phyloP scores from a whole-genome alignment of 179 eudicot genomes.

The Vitellaria paradoxa region DNA sequence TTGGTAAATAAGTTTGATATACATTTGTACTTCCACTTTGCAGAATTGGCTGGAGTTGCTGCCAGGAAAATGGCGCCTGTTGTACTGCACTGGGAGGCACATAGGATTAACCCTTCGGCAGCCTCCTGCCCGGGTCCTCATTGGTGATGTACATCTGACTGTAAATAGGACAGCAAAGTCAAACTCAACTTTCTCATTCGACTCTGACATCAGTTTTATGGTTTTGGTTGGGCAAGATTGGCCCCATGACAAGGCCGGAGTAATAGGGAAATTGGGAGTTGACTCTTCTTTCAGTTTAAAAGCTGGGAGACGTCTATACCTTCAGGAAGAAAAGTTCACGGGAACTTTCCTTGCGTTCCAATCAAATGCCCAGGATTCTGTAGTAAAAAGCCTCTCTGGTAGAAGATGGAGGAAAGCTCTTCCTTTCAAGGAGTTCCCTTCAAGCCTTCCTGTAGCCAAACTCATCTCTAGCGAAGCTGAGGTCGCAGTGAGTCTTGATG shows the following conservation, averaged over 20 bases:
- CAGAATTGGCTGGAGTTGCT: conserved; percentile 78
- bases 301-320: conserved; percentile 68
- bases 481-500: conserved; percentile 45
- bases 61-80: conserved; percentile 94
- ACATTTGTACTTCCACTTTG: conserved; percentile 10
- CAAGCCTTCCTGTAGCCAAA: conserved; percentile 83
- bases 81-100: conserved; percentile 81
- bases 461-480: conserved; percentile 57
- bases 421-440: conserved; percentile 75
- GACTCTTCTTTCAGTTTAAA: conserved; percentile 46
- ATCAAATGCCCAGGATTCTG: conserved; percentile 29
- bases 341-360: conserved; percentile 21
- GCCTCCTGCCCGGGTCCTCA: conserved; percentile 61
- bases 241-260: conserved; percentile 77
- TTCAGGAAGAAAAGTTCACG: conserved; percentile 40
- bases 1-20: neutral
- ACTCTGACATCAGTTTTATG: conserved; percentile 49
- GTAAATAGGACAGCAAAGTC: conserved; percentile 34
- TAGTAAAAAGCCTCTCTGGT: conserved; percentile 47
- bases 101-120: conserved; percentile 84
- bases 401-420: conserved; percentile 76
- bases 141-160: conserved; percentile 56
- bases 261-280: conserved; percentile 43
- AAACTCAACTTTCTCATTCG: conserved; percentile 39
- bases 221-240: conserved; percentile 56